phyloP scores from a whole-genome alignment of 495 filamentous ascomycete genomes.

The Trichoderma asperelloides region DNA sequence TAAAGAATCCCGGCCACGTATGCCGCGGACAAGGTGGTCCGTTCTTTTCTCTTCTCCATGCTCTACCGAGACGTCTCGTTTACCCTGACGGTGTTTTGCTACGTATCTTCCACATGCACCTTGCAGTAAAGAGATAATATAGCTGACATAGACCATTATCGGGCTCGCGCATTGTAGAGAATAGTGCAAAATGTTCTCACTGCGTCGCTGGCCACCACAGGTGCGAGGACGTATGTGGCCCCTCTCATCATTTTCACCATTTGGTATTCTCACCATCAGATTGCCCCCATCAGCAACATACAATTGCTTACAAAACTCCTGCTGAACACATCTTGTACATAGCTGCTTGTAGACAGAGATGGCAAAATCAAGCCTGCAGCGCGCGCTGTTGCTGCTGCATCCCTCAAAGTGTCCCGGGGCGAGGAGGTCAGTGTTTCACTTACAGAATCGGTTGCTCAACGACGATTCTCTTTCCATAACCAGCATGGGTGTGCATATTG shows the following conservation, averaged over 20 bases:
- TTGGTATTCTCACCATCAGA: neutral
- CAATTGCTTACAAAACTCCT: neutral
- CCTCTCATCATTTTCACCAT: neutral
- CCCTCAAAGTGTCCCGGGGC: neutral
- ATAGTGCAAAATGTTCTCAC: conserved; percentile 5
- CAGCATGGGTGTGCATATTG: neutral
- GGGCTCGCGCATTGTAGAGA: neutral
- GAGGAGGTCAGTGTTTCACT: conserved; percentile 7
- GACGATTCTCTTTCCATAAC: neutral
- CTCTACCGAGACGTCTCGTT: neutral
- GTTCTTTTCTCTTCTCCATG: neutral
- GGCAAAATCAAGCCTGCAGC: conserved; percentile 5
- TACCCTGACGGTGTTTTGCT: neutral
- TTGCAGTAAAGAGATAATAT: neutral
- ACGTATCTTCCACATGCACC: neutral
- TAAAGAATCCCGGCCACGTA: neutral
- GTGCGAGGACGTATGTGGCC: conserved; percentile 6
- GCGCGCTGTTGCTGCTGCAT: conserved; percentile 1
- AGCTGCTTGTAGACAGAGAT: conserved; percentile 4
- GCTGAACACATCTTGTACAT: conserved; percentile 5
- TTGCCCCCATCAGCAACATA: neutral
- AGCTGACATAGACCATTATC: neutral
- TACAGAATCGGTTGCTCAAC: neutral
- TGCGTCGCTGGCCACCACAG: conserved; percentile 1
- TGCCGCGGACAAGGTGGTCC: conserved; percentile 2